A percentile compares a stretch with the other conserved stretches of the same genome.
Conservation (phyloP, 2,329 filamentous ascomycete genomes). For the Aspergillus ochraceus region DNA sequence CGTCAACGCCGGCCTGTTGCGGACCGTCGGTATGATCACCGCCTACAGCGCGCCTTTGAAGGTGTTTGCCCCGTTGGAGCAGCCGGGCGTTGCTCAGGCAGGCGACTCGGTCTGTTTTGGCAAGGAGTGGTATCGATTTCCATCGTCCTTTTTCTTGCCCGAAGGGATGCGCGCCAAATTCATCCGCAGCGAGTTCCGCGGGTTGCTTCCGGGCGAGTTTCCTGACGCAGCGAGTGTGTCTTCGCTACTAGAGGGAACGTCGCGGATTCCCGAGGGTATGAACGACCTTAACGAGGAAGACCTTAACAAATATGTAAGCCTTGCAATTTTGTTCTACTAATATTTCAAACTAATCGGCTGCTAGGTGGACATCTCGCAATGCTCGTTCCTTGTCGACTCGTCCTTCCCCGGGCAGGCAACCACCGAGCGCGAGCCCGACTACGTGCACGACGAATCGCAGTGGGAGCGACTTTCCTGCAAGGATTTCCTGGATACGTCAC, state of each 20-base stretch:
- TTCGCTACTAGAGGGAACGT: constrained; percentile 79
- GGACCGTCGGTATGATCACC: constrained; percentile 73
- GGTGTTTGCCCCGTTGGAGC: constrained; percentile 52
- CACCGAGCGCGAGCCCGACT: constrained; percentile 76
- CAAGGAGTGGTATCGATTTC: constrained; percentile 98
- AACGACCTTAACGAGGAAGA: constrained; percentile 92
- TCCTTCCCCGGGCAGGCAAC: constrained; percentile 63
- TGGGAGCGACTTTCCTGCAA: constrained; percentile 79
- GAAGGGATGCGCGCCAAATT: constrained; percentile 83
- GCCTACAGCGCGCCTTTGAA: constrained; percentile 82
- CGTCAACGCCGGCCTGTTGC: constrained; percentile 65
- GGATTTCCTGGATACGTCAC: constrained; percentile 75
- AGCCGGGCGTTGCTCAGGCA: constrained; percentile 53
- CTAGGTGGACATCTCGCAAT: constrained; percentile 68
- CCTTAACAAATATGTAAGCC: constrained; percentile 73
- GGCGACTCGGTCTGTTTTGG: constrained; percentile 81
- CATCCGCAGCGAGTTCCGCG: constrained; percentile 83
- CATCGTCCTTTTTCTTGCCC: constrained; percentile 87
- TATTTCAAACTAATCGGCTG: constrained; percentile 9
- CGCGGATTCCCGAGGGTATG: constrained; percentile 78
- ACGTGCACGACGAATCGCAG: constrained; percentile 67
- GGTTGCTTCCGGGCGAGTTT: constrained; percentile 88
- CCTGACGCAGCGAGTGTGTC: constrained; percentile 68
- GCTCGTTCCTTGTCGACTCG: constrained; percentile 85
- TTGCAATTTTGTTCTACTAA: background rate